These are phyloP conservation scores for Ganoderma multipileum DNA, from an alignment of 1,284 basidiomycete genomes.

Conservation along the genomic window DNA sequence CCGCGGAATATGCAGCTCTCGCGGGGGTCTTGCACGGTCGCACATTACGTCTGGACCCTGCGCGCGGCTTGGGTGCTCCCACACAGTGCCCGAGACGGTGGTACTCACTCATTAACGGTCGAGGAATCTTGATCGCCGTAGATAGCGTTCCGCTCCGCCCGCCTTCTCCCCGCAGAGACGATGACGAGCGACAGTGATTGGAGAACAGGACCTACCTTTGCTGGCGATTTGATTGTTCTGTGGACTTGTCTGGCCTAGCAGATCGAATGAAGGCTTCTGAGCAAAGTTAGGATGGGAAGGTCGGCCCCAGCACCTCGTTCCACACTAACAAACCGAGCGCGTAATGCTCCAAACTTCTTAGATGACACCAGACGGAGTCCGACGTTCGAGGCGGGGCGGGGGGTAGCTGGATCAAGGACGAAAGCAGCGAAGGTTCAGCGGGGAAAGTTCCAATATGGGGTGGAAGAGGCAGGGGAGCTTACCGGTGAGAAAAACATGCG, in stretches of 20 bases:
- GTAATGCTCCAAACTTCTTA: constrained; percentile 10
- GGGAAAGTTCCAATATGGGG: constrained; percentile 6
- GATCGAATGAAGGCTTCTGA: constrained; percentile 17
- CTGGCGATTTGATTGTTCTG: constrained; percentile 9
- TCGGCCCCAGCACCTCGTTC: constrained; percentile 23
- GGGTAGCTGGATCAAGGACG: constrained; percentile 8
- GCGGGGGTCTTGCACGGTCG: constrained; percentile 7
- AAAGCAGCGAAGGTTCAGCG: constrained; percentile 11
- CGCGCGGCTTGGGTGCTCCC: constrained; percentile 15
- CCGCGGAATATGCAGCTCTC: constrained; percentile 12
- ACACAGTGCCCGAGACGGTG: constrained; percentile 22
- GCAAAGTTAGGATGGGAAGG: constrained; percentile 21
- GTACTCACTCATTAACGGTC: constrained; percentile 32
- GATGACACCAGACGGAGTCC: constrained; percentile 12
- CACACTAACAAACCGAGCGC: constrained; percentile 9
- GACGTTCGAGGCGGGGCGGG: constrained; percentile 7
- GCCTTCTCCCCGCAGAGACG: constrained; percentile 19
- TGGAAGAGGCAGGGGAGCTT: constrained; percentile 5
- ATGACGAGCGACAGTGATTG: constrained; percentile 5
- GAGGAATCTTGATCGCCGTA: constrained; percentile 33
- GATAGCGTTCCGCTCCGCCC: constrained; percentile 24
- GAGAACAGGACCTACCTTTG: neutral
- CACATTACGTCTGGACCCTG: constrained; percentile 16
- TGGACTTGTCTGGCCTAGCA: constrained; percentile 15
- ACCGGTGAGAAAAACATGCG: constrained; percentile 24